A percentile compares a stretch with the other conserved stretches of the same genome.
phyloP scores from a whole-genome alignment of 768 basidiomycete genomes.

The Phanerodontia chrysosporium region DNA sequence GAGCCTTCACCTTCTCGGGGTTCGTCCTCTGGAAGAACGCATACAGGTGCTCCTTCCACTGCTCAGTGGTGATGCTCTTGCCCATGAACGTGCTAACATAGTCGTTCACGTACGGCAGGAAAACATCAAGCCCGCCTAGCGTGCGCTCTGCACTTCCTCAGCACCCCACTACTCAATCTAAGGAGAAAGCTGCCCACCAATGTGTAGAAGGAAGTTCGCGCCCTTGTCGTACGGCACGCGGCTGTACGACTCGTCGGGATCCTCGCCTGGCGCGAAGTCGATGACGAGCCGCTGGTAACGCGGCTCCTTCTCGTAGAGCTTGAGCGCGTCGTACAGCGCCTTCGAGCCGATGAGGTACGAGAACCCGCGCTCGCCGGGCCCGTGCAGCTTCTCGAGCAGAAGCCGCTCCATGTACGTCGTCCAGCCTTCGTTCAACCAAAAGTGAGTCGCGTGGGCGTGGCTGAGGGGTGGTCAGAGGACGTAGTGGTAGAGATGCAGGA shows the following conservation, averaged over 20 bases:
- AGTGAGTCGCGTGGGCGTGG: conserved; percentile 71
- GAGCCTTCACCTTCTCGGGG: conserved; percentile 54
- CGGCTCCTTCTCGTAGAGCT: conserved; percentile 52
- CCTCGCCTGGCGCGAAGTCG: conserved; percentile 66
- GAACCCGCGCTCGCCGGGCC: conserved; percentile 75
- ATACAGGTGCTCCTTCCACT: conserved; percentile 83
- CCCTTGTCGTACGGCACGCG: conserved; percentile 86
- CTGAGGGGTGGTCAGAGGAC: conserved; percentile 24
- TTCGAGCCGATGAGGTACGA: conserved; percentile 75
- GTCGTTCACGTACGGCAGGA: conserved; percentile 79
- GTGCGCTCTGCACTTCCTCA: conserved; percentile 45
- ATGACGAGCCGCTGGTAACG: conserved; percentile 81
- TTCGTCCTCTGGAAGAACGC: conserved; percentile 50
- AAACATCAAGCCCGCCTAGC: conserved; percentile 78
- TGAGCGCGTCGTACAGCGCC: conserved; percentile 65
- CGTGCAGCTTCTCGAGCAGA: conserved; percentile 63
- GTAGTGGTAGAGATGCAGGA: not conserved
- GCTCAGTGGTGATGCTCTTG: conserved; percentile 74
- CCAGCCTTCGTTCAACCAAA: conserved; percentile 93
- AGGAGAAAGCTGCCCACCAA: conserved; percentile 48
- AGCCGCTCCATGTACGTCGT: conserved; percentile 91
- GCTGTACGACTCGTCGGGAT: conserved; percentile 74
- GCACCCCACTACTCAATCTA: not conserved
- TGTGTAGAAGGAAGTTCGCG: conserved; percentile 78
- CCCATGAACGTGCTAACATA: conserved; percentile 82